Evolutionary conservation across 495 filamentous ascomycete species (phyloP).

Genomic region (Hyaloscypha variabilis): DNA sequence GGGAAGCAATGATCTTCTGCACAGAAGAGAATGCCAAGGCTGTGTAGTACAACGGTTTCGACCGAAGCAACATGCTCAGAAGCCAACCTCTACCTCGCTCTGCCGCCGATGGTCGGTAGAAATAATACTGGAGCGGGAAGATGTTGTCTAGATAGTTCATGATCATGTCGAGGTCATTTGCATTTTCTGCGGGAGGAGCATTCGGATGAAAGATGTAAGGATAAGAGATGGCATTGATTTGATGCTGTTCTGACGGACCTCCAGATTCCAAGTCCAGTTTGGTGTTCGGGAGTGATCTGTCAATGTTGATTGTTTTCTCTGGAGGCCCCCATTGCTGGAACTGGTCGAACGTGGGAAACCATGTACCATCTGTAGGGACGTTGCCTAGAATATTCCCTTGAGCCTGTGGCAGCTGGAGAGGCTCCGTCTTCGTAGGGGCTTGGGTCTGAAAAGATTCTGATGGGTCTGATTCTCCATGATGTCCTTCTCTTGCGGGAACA

Average conservation of each 20-base stretch:
- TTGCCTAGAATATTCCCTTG: background rate
- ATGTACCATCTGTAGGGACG: background rate
- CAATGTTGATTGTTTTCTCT: background rate
- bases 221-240: background rate
- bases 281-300: background rate
- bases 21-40: conserved; percentile 3
- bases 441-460: background rate
- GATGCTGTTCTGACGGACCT: background rate
- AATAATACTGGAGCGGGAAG: conserved; percentile 18
- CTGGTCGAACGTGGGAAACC: background rate
- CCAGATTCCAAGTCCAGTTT: background rate
- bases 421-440: background rate
- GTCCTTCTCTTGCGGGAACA: background rate
- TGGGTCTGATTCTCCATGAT: background rate
- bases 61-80: conserved; percentile 7
- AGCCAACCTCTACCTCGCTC: conserved; percentile 21
- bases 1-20: background rate
- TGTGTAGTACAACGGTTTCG: conserved; percentile 16
- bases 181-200: conserved; percentile 13
- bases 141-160: conserved; percentile 22
- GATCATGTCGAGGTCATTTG: conserved; percentile 10
- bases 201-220: conserved; percentile 3
- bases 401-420: background rate
- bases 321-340: background rate
- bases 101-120: conserved; percentile 16